Evolutionary conservation across 371 early-diverging fungal genomes (phyloP).

Genomic region (Nosema muscidifuracis): DNA sequence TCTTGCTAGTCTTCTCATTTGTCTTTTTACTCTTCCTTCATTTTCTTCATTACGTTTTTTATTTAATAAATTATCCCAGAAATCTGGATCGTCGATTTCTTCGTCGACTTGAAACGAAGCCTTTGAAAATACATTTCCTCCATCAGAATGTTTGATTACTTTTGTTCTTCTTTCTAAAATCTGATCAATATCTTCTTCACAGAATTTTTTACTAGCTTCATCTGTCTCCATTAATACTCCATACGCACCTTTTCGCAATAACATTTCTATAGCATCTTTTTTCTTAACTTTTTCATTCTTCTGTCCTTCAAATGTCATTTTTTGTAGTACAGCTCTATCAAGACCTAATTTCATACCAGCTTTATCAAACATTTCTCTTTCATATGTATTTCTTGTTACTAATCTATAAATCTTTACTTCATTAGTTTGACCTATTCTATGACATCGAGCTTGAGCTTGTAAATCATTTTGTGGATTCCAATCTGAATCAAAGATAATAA

Average conservation of each 20-base stretch:
- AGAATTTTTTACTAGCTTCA: slow-evolving; percentile 68
- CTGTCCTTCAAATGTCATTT: slow-evolving; percentile 65
- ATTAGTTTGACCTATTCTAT: slow-evolving; percentile 86
- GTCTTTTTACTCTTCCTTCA: slow-evolving; percentile 57
- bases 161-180: slow-evolving; percentile 80
- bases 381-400: slow-evolving; percentile 79
- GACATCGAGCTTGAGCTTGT: slow-evolving; percentile 82
- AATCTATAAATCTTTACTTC: slow-evolving; percentile 77
- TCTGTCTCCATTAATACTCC: slow-evolving; percentile 75
- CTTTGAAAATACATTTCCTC: slow-evolving; percentile 74
- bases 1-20: slow-evolving; percentile 57
- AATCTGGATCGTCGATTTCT: slow-evolving; percentile 84
- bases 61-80: slow-evolving; percentile 85
- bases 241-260: slow-evolving; percentile 69
- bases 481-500: slow-evolving; percentile 84
- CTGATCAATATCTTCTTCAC: slow-evolving; percentile 88
- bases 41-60: slow-evolving; percentile 58
- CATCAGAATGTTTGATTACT: slow-evolving; percentile 71
- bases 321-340: slow-evolving; percentile 76
- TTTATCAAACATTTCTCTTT: slow-evolving; percentile 86
- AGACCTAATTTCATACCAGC: slow-evolving; percentile 82
- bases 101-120: slow-evolving; percentile 74
- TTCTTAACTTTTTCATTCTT: slow-evolving; percentile 57
- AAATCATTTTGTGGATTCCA: slow-evolving; percentile 93
- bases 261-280: slow-evolving; percentile 75